phyloP scores from a whole-genome alignment of 257 asterid species.

The Rubia yunnanensis region DNA sequence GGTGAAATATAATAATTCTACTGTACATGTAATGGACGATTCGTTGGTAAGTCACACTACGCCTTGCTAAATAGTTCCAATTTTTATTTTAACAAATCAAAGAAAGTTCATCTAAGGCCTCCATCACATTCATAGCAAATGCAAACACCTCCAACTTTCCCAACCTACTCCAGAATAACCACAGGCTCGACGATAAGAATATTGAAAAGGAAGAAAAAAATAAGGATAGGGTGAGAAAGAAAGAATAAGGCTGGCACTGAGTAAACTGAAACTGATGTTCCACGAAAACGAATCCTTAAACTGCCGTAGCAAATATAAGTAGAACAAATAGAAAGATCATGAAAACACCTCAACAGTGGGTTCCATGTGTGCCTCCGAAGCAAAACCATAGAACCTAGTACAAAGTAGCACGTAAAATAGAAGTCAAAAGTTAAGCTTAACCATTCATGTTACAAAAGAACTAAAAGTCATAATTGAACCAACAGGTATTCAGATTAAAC shows the following conservation, averaged over 20 bases:
- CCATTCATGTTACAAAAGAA: background rate
- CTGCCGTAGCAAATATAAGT: background rate
- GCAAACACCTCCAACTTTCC: background rate
- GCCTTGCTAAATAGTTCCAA: background rate
- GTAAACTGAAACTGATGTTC: background rate
- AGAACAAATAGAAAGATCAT: constrained; percentile 7
- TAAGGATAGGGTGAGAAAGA: background rate
- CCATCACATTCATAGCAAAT: background rate
- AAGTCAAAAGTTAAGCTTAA: background rate
- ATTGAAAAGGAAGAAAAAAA: background rate
- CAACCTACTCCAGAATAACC: background rate
- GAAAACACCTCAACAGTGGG: constrained; percentile 78
- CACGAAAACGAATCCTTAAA: background rate
- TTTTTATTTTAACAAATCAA: background rate
- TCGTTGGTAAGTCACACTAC: background rate
- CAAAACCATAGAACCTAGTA: constrained; percentile 80
- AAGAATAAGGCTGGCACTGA: background rate
- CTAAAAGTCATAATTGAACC: background rate
- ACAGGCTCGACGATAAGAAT: background rate
- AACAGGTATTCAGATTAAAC: no score
- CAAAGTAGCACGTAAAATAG: constrained; percentile 17
- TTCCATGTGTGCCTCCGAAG: constrained; percentile 93
- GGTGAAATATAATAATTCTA: background rate
- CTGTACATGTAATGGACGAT: no score
- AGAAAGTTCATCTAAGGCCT: background rate